Evolutionary conservation across 2,329 filamentous ascomycete species (phyloP).

Genomic region (Pseudogymnoascus sp.): DNA sequence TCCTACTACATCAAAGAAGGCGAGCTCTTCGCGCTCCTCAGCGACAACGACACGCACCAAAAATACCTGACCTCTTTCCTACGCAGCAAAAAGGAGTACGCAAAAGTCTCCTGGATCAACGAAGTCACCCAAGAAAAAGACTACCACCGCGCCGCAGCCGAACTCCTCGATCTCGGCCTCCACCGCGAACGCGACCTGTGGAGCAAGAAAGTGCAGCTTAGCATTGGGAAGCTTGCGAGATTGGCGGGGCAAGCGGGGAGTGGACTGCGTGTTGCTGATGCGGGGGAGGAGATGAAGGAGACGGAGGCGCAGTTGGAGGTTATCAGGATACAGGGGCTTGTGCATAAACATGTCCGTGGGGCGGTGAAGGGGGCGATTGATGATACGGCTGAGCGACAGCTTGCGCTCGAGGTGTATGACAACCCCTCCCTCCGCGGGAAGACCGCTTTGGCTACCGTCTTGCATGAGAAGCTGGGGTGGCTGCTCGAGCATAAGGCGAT

Average conservation of each 20-base stretch:
- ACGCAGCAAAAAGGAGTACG: slow-evolving; percentile 60
- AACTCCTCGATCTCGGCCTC: slow-evolving; percentile 61
- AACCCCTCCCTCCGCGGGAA: slow-evolving; percentile 47
- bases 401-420: slow-evolving; percentile 57
- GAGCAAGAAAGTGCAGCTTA: slow-evolving; percentile 90
- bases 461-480: slow-evolving; percentile 61
- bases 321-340: slow-evolving; percentile 68
- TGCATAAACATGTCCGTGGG: slow-evolving; percentile 64
- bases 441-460: slow-evolving; percentile 60
- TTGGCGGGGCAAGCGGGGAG: slow-evolving; percentile 52
- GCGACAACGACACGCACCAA: slow-evolving; percentile 60
- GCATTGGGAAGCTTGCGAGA: slow-evolving; percentile 73
- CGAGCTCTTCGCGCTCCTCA: slow-evolving; percentile 60
- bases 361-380: slow-evolving; percentile 68
- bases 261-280: slow-evolving; percentile 19
- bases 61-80: slow-evolving; percentile 72
- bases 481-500: slow-evolving; percentile 67
- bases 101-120: slow-evolving; percentile 89
- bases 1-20: slow-evolving; percentile 63
- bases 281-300: slow-evolving; percentile 31
- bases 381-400: slow-evolving; percentile 64
- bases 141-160: slow-evolving; percentile 63
- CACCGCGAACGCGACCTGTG: slow-evolving; percentile 71
- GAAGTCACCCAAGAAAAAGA: slow-evolving; percentile 72
- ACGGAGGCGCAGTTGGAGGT: slow-evolving; percentile 24